Evolutionary conservation across 1,284 basidiomycete genomes (phyloP).

Genomic region (Cryptococcus neoformans): DNA sequence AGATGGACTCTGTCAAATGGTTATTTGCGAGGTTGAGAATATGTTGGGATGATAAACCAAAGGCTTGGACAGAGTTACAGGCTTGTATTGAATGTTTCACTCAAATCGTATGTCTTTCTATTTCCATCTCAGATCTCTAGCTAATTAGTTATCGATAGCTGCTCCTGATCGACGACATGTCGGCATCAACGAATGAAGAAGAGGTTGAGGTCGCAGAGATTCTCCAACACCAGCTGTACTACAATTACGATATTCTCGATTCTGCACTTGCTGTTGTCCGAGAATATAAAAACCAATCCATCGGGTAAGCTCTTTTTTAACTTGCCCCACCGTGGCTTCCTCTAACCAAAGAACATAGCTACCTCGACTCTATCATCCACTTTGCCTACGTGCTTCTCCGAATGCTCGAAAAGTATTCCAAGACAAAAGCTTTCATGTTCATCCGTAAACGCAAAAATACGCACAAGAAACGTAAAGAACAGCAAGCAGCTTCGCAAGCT

Average conservation of each 20-base stretch:
- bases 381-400: constrained; percentile 75
- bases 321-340: not conserved
- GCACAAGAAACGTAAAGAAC: constrained; percentile 53
- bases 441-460: constrained; percentile 66
- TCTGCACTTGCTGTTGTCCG: constrained; percentile 72
- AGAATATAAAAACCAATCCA: constrained; percentile 62
- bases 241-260: constrained; percentile 88
- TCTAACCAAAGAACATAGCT: constrained; percentile 50
- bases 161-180: constrained; percentile 70
- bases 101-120: constrained; percentile 57
- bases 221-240: constrained; percentile 83
- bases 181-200: constrained; percentile 54
- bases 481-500: constrained; percentile 17
- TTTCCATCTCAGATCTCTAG: no score
- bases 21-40: constrained; percentile 81
- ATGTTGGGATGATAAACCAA: constrained; percentile 87
- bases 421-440: constrained; percentile 67
- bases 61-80: constrained; percentile 87
- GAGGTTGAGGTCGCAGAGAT: constrained; percentile 71
- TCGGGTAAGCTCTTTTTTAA: constrained; percentile 42
- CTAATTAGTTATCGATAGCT: constrained; percentile 52
- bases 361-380: constrained; percentile 77
- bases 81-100: constrained; percentile 91
- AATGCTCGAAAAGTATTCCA: constrained; percentile 84
- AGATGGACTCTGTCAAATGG: constrained; percentile 82